Evolutionary conservation across 1,139 yeast species (phyloP), one percentile per base, ranked within the genome.

Genomic region (Blastobotrys apis): DNA sequence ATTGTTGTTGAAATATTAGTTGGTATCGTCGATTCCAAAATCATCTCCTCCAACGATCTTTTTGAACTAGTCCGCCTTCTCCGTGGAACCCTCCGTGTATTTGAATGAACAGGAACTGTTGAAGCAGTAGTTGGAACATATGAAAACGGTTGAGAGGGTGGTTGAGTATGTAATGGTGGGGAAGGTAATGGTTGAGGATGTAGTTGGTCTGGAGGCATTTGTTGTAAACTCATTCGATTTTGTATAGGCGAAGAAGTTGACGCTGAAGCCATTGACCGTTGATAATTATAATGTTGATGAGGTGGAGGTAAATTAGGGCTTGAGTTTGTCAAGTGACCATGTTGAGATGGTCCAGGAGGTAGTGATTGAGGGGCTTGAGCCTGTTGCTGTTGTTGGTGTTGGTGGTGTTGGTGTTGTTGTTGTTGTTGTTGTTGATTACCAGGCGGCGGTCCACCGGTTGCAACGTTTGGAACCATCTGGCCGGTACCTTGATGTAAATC

Each of bases 11-110:
- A 46, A 27, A 51, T 51, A 20, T 44, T 53, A 8, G 59, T 54
- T 9, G 61, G 60, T 9, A 52, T 50, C n/a, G 53, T 48, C 19
- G 60, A 51, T 27, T 55, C 61, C 23, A 56, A 37, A 29, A 59
- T 56, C 50, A 56, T 54, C 26, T 60, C 64, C 36, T 60, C 64
- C 16, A 60, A 40, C 5, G 62, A 55, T 17, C 63, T 53, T 39
- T 60, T 60, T 3, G 62, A 54, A 27, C 58, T 55, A 9, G 60
- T 58, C 12, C 56, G 47, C 30, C 62, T 45, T 29, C 62, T 42
- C 22, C 59, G 46, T 12, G 45, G 49, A 19, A 47, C 44, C 21
- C 49, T 39, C 12, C 49, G 36, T 25, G 39, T 30, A 15, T 47
- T 45, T 30, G 44, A 42, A 34, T 48, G 49, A 5, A 54, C 55